Evolutionary conservation across 805 yeast genomes (phyloP).

Genomic region (Saitoella complicata): DNA sequence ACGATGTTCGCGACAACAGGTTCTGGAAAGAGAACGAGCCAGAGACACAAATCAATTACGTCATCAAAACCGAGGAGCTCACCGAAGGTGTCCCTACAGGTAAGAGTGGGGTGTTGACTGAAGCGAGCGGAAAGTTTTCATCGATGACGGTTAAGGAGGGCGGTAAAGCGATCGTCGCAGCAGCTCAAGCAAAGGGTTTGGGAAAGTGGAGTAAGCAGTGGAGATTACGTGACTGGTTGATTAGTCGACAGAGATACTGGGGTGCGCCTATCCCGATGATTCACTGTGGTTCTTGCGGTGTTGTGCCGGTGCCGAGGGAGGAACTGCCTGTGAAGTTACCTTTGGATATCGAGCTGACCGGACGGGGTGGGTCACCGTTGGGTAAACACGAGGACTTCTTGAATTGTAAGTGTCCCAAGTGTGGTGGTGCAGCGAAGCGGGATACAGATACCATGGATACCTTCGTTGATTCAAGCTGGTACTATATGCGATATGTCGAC

Average conservation of each 20-base stretch:
- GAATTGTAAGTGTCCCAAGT: constrained; percentile 63
- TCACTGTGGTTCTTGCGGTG: constrained; percentile 73
- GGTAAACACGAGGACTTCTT: constrained; percentile 51
- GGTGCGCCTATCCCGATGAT: constrained; percentile 96
- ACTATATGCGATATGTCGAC: constrained; percentile 71
- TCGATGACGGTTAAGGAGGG: constrained; percentile 42
- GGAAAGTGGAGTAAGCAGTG: constrained; percentile 41
- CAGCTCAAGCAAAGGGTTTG: constrained; percentile 23
- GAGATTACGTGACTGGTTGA: constrained; percentile 81
- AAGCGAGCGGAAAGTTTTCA: constrained; percentile 30
- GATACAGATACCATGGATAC: constrained; percentile 99
- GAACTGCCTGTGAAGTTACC: constrained; percentile 78
- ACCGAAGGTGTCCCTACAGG: constrained; percentile 20
- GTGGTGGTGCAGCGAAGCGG: constrained; percentile 52
- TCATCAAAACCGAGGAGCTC: constrained; percentile 8
- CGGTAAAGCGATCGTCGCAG: constrained; percentile 27
- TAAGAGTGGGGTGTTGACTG: constrained; percentile 34
- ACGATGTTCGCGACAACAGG: constrained; percentile 66
- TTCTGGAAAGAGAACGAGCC: constrained; percentile 63
- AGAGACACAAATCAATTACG: constrained; percentile 28
- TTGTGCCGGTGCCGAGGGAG: constrained; percentile 79
- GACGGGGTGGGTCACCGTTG: constrained; percentile 45
- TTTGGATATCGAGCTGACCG: constrained; percentile 24
- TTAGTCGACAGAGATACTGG: constrained; percentile 92
- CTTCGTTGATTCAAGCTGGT: constrained; percentile 96